Conservation (phyloP, 1,139 yeast species). For the Diutina sp. region DNA sequence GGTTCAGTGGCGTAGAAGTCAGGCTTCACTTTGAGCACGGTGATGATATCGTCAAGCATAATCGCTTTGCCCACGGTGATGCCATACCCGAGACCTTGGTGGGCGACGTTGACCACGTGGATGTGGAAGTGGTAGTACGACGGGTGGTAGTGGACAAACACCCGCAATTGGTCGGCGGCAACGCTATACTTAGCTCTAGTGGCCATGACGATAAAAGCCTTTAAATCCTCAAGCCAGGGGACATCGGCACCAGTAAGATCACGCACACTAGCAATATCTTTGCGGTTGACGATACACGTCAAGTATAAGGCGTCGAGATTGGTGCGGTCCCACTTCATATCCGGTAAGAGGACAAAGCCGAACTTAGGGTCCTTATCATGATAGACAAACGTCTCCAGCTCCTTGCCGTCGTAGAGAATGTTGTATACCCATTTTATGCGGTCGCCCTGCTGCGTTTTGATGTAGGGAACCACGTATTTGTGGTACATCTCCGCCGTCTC, state of each 20-base stretch:
- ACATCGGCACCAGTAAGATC: conserved; percentile 54
- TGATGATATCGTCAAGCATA: conserved; percentile 71
- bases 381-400: conserved; percentile 61
- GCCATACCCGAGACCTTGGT: conserved; percentile 65
- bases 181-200: conserved; percentile 31
- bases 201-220: conserved; percentile 28
- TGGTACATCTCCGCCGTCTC: conserved; percentile 77
- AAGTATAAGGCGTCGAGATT: conserved; percentile 61
- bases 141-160: conserved; percentile 88
- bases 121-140: conserved; percentile 92
- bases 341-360: conserved; percentile 59
- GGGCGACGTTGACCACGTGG: conserved; percentile 70
- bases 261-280: conserved; percentile 62
- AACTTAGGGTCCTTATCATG: conserved; percentile 41
- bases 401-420: conserved; percentile 72
- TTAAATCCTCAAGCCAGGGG: conserved; percentile 38
- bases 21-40: conserved; percentile 37
- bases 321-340: conserved; percentile 88
- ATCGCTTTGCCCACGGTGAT: conserved; percentile 72
- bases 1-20: conserved; percentile 34
- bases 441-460: conserved; percentile 62
- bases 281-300: conserved; percentile 63
- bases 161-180: conserved; percentile 39
- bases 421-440: conserved; percentile 85
- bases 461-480: conserved; percentile 57